These are phyloP conservation scores for Populus davidiana DNA, from an alignment of 345 rosid species.

Conservation along the genomic window DNA sequence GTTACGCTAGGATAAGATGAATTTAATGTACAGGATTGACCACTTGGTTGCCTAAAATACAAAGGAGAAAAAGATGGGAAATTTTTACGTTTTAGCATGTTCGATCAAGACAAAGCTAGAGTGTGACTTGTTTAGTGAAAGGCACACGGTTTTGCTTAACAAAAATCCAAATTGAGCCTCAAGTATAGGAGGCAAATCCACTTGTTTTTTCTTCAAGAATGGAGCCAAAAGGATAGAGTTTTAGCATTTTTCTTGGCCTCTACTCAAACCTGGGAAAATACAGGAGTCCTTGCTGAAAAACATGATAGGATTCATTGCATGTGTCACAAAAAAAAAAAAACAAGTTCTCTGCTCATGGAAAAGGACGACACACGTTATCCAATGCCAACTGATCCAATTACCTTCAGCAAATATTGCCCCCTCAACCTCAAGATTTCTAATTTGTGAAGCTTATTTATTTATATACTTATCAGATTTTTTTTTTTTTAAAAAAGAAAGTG, in stretches of 20 bases:
- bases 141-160: not conserved
- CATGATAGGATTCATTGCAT: not conserved
- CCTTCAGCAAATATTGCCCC: no score
- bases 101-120: not conserved
- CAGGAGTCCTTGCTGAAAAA: not conserved
- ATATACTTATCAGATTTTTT: no score
- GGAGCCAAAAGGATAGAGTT: not conserved
- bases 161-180: not conserved
- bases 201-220: not conserved
- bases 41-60: not conserved
- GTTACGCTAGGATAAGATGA: not conserved
- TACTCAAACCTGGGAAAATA: not conserved
- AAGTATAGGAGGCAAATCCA: not conserved
- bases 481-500: no score
- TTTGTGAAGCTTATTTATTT: no score
- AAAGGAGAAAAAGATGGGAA: not conserved
- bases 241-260: not conserved
- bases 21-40: not conserved
- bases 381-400: no score
- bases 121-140: not conserved
- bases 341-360: no score
- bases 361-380: no score
- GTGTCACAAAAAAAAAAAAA: not conserved
- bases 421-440: no score
- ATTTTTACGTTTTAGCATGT: not conserved